phyloP scores from a whole-genome alignment of 148 eudicot genomes.

The Camellia sinensis region DNA sequence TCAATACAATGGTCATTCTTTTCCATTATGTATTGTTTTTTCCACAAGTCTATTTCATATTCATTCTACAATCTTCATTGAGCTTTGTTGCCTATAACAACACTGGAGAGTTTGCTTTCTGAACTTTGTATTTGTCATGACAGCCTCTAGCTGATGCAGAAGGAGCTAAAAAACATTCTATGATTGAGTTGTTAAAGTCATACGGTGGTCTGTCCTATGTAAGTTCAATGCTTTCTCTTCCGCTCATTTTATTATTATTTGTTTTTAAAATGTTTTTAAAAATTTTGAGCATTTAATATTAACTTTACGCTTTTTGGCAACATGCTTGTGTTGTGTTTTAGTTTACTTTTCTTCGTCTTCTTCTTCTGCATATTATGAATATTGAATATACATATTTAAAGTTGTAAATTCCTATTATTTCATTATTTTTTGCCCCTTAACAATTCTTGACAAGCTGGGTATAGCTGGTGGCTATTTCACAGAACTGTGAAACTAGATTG shows the following conservation, averaged over 20 bases:
- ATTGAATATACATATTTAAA: neutral
- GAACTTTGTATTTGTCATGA: constrained; percentile 24
- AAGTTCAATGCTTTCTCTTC: constrained; percentile 37
- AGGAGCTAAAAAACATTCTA: constrained; percentile 76
- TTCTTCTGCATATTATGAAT: neutral
- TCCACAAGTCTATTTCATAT: neutral
- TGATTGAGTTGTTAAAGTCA: constrained; percentile 78
- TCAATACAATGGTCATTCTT: neutral
- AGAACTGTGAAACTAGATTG: neutral
- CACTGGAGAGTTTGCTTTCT: constrained; percentile 6
- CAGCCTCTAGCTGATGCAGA: constrained; percentile 99
- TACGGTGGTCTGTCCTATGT: constrained; percentile 89
- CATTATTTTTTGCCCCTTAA: neutral
- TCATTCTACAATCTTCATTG: constrained; percentile 1
- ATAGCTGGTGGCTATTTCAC: neutral
- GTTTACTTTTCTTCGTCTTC: neutral
- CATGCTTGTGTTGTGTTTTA: neutral
- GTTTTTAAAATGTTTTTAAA: neutral
- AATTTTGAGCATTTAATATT: neutral
- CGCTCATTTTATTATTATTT: neutral
- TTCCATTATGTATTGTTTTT: neutral
- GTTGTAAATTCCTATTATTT: neutral
- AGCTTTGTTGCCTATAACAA: constrained; percentile 1
- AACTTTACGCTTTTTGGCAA: neutral
- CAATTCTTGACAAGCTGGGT: neutral